Evolutionary conservation across 176 grass and related monocot genomes (phyloP).

Genomic region (Juncus inflexus): DNA sequence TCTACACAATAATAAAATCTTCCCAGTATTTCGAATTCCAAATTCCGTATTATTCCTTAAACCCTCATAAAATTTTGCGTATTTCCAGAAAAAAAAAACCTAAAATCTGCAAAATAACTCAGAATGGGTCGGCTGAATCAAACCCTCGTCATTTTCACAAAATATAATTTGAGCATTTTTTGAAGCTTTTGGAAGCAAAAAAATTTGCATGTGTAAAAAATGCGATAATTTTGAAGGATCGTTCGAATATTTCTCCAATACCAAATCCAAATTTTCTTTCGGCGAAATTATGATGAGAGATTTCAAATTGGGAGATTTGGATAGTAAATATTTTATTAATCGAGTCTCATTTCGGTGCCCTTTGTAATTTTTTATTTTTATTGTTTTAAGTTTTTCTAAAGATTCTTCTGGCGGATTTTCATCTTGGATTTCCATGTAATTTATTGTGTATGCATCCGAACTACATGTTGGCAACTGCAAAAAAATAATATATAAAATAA

Average conservation of each 20-base stretch:
- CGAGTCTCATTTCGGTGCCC: conserved; percentile 67
- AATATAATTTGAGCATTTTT: conserved; percentile 48
- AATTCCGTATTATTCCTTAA: too few relatives aligned
- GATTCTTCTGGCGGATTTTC: conserved; percentile 62
- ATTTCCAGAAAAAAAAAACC: conserved; percentile 8
- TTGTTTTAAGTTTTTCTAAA: conserved; percentile 58
- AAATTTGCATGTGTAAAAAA: conserved; percentile 32
- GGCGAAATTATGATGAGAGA: conserved; percentile 50
- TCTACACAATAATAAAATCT: too few relatives aligned
- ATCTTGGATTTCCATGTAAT: conserved; percentile 56
- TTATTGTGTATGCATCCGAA: conserved; percentile 53
- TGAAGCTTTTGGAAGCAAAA: conserved; percentile 47
- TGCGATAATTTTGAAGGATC: conserved; percentile 33
- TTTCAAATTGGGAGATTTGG: conserved; percentile 40
- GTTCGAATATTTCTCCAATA: conserved; percentile 31
- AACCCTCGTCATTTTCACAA: conserved; percentile 37
- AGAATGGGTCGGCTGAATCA: conserved; percentile 54
- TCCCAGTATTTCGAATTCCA: too few relatives aligned
- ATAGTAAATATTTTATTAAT: conserved; percentile 66
- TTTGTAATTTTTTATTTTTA: conserved; percentile 85
- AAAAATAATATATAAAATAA: conserved; percentile 16
- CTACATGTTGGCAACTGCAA: conserved; percentile 70
- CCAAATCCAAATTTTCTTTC: conserved; percentile 41
- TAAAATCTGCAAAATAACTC: conserved; percentile 81
- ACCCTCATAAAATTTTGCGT: too few relatives aligned